These are phyloP conservation scores for Auricularia auricula-judae DNA, from an alignment of 768 basidiomycete genomes.

Conservation along the genomic window DNA sequence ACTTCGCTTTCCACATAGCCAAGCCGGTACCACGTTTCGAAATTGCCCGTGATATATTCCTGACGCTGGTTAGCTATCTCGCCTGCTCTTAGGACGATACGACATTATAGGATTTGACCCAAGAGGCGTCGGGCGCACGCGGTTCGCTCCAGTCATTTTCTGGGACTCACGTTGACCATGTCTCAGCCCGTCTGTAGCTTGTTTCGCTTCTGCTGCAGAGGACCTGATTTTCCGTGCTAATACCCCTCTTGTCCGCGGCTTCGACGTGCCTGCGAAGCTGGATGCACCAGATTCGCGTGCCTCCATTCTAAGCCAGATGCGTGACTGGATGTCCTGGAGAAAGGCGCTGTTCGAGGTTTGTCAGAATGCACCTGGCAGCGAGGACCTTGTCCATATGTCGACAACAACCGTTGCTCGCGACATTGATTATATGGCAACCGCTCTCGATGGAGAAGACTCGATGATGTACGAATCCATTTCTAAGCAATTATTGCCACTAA, in stretches of 20 bases:
- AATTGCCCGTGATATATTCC: neutral
- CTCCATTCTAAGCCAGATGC: neutral
- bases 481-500: neutral
- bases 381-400: constrained; percentile 9
- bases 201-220: constrained; percentile 4
- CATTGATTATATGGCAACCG: constrained; percentile 9
- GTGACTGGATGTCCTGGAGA: constrained; percentile 1
- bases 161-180: neutral
- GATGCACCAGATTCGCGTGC: neutral
- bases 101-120: constrained; percentile 12
- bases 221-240: constrained; percentile 3
- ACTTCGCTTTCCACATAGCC: neutral
- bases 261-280: constrained; percentile 4
- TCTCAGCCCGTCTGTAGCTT: constrained; percentile 3
- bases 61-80: neutral
- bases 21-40: neutral
- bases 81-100: constrained; percentile 2
- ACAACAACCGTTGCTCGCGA: constrained; percentile 10
- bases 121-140: constrained; percentile 9
- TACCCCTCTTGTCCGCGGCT: constrained; percentile 5
- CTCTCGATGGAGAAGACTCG: constrained; percentile 9
- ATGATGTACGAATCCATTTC: constrained; percentile 5
- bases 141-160: neutral
- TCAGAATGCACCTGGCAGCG: constrained; percentile 3
- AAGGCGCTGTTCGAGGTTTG: constrained; percentile 7